Base-by-base conservation (phyloP, 2,329 filamentous ascomycete species). In the Scytalidium sp. region DNA sequence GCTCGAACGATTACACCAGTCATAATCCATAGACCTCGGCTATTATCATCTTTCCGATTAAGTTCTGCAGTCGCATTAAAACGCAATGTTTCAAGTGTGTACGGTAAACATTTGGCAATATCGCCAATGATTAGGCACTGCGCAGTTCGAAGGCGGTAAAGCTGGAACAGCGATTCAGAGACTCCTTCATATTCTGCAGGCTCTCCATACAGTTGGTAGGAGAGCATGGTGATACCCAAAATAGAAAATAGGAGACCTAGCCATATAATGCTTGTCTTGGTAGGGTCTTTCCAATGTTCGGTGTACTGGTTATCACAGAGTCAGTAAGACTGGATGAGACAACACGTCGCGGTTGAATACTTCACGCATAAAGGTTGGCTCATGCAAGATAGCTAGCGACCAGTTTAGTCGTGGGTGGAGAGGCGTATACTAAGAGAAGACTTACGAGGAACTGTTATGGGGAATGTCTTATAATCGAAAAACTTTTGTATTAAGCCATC, bases 361-460 rank as follows among this genome's bases (percentile, higher is more conserved):
- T 67, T 88, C 80, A 60, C 84, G 80, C 64, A 92, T 84, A 60
- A 97, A 97, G 0, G 89, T 90, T 11, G 90, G 90, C 0, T 84
- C 83, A 61, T 94, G 89, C 42, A 94, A 79, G 56, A 93, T 82
- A 64, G 82, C 85, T 67, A 81, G 36, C 19, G 13, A 27, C 21
- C 17, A 20, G 21, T 29, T 48, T 2, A 48, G 29, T 23, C 36
- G 13, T 36, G 13, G 6, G 11, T 36, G 17, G 15, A 4, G 15
- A 36, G 7, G 5, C 32, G 29, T 19, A 39, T 17, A 9, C 9
- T 23, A 36, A 17, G 13, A 27, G 5, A n/a, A 42, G 15, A 60
- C 60, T 56, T 54, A 63, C 62, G 60, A 41, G 63, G 56, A 10
- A 60, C 43, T 11, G 41, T 46, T 41, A 61, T 58, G 10, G 53